Conservation (phyloP, 352 stramenopile species). For the Phytopythium chamaehyphon region DNA sequence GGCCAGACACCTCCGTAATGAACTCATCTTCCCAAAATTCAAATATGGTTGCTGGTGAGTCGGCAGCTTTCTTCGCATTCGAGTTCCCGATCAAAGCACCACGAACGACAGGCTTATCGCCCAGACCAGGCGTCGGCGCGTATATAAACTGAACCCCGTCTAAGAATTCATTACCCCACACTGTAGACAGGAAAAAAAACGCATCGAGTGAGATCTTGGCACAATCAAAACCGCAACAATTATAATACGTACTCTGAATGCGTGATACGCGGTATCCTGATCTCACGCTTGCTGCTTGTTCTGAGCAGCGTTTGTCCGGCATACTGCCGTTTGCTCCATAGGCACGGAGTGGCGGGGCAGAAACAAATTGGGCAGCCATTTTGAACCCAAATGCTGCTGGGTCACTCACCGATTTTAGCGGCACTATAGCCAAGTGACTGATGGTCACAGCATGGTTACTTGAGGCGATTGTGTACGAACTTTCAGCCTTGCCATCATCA, state of each 20-base stretch:
- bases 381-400: constrained; percentile 22
- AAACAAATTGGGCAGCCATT: constrained; percentile 48
- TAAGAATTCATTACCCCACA: constrained; percentile 73
- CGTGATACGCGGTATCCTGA: constrained; percentile 46
- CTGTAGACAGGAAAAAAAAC: constrained; percentile 20
- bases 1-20: constrained; percentile 41
- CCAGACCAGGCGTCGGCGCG: constrained; percentile 11
- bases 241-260: constrained; percentile 43
- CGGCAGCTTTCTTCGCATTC: constrained; percentile 19
- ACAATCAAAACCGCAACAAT: too few relatives aligned
- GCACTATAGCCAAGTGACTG: constrained; percentile 44
- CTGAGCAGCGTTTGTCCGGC: constrained; percentile 21
- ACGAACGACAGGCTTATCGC: constrained; percentile 3
- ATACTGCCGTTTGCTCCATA: constrained; percentile 27
- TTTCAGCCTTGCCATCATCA: background rate
- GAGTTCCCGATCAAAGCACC: constrained; percentile 52
- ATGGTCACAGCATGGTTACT: constrained; percentile 14
- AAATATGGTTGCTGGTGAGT: constrained; percentile 28
- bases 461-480: background rate
- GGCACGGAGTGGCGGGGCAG: constrained; percentile 33
- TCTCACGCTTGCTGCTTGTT: constrained; percentile 28
- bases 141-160: constrained; percentile 67
- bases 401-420: constrained; percentile 6
- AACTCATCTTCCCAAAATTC: constrained; percentile 45
- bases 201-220: constrained; percentile 2